Percentiles rank a stretch among this genome's conserved stretches.
These are phyloP conservation scores for Sophora flavescens DNA, from an alignment of 306 rosid genomes.

Conservation along the genomic window DNA sequence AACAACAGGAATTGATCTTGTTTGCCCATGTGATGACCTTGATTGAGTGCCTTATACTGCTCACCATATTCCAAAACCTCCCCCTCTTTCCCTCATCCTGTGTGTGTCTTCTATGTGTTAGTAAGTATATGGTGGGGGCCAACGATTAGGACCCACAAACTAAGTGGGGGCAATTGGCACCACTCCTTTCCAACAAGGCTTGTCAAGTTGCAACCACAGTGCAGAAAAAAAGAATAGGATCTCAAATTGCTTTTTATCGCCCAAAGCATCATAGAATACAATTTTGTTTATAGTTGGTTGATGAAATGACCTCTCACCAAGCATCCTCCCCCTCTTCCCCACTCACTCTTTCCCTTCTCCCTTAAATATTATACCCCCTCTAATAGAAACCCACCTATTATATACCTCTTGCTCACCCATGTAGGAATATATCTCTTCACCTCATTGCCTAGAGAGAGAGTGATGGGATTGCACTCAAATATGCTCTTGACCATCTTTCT, in stretches of 20 bases:
- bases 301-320: constrained; percentile 83
- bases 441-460: constrained; percentile 49
- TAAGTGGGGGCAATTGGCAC: constrained; percentile 73
- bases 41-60: constrained; percentile 58
- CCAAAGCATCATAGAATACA: constrained; percentile 66
- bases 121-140: constrained; percentile 45
- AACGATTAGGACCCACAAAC: constrained; percentile 51
- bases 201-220: constrained; percentile 59
- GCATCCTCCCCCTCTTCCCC: constrained; percentile 45
- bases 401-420: constrained; percentile 44
- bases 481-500: constrained; percentile 65
- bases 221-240: constrained; percentile 52
- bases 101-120: constrained; percentile 32
- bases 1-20: constrained; percentile 52
- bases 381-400: constrained; percentile 40
- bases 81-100: constrained; percentile 11
- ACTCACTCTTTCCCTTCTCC: constrained; percentile 41
- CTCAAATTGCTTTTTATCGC: constrained; percentile 57
- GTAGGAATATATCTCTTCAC: constrained; percentile 49
- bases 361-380: constrained; percentile 31
- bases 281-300: constrained; percentile 63
- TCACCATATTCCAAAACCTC: constrained; percentile 40
- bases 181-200: constrained; percentile 66
- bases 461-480: constrained; percentile 74
- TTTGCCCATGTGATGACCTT: constrained; percentile 52